Evolutionary conservation across 768 basidiomycete species (phyloP), one percentile per base, ranked within the genome.

Genomic region (Tulasnella sp.): DNA sequence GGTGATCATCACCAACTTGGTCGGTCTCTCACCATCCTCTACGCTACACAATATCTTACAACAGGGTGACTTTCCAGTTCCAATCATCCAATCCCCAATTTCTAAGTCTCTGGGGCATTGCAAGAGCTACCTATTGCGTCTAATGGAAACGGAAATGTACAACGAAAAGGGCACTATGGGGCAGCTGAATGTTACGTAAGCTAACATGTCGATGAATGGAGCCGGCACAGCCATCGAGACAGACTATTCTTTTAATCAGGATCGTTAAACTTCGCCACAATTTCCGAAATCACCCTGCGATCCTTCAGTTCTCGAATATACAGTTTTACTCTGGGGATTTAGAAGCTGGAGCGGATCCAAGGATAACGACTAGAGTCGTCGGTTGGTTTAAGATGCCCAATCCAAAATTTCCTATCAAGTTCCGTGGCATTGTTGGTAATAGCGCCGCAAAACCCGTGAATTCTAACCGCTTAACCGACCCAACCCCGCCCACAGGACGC

Each of bases 241-340:
- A 1, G 11, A 46, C 2, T 46, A 8, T 69, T 77, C 31, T 18
- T 20, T 16, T 18, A n/a, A 31, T 37, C 77, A 91, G 91, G 5
- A 87, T 91, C 82, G 89, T 90, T 22, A 91, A 91, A 83, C 86
- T 92, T 11, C 83, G 90, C 54, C 90, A 90, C 84, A 90, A 91
- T 84, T 92, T 89, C 86, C 83, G 91, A 22, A 91, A 89, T 3
- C 91, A 92, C 82, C 85, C 85, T 1, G 86, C 86, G 14, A 92
- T 93, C 64, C 84, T 92, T n/a, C 80, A 86, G 2, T 92, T 90
- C 85, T 88, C 91, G 1, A 92, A 92, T 81, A 84, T 88, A 31
- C 80, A 83, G 76, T 86, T 88, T 81, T 88, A 88, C 82, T 82
- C 83, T 11, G 83, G 83, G 41, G 86, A 85, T 18, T 85, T 88